Conservation (phyloP, 768 basidiomycete genomes). For the Lenzites betulinus region DNA sequence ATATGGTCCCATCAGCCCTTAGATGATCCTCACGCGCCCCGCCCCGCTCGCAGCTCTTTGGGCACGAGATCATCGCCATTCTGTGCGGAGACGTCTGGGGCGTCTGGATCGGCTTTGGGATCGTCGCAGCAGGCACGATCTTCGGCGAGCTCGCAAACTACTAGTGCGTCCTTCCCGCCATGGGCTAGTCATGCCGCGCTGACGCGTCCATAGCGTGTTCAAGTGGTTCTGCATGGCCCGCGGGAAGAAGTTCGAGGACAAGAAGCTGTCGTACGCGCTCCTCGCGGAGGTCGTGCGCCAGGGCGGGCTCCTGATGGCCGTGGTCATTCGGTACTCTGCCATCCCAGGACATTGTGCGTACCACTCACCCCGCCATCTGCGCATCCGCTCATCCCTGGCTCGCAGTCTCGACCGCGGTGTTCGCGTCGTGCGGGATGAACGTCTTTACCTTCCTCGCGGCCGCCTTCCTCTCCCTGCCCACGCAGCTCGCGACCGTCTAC, state of each 20-base stretch:
- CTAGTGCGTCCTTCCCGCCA: constrained; percentile 54
- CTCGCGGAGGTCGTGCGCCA: constrained; percentile 66
- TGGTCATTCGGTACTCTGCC: constrained; percentile 73
- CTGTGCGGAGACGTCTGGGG: constrained; percentile 91
- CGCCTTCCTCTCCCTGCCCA: constrained; percentile 80
- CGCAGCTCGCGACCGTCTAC: constrained; percentile 90
- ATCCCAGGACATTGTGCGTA: constrained; percentile 82
- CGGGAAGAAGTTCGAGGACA: constrained; percentile 61
- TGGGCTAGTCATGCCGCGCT: not conserved
- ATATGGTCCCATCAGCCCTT: not conserved
- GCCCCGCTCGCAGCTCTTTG: constrained; percentile 62
- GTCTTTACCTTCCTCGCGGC: constrained; percentile 75
- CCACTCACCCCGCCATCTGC: not conserved
- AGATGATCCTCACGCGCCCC: not conserved
- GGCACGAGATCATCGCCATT: constrained; percentile 88
- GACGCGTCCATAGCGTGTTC: constrained; percentile 61
- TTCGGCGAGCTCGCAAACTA: constrained; percentile 85
- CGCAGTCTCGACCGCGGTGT: constrained; percentile 81
- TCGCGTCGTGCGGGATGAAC: constrained; percentile 85
- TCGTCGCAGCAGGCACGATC: constrained; percentile 80
- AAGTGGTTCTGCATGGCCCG: constrained; percentile 75
- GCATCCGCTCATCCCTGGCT: not conserved
- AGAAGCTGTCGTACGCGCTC: constrained; percentile 47
- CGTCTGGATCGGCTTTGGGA: constrained; percentile 81
- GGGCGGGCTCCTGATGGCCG: constrained; percentile 81